These are phyloP conservation scores for Torulaspora gathmanii DNA, from an alignment of 805 yeast species.

Conservation along the genomic window DNA sequence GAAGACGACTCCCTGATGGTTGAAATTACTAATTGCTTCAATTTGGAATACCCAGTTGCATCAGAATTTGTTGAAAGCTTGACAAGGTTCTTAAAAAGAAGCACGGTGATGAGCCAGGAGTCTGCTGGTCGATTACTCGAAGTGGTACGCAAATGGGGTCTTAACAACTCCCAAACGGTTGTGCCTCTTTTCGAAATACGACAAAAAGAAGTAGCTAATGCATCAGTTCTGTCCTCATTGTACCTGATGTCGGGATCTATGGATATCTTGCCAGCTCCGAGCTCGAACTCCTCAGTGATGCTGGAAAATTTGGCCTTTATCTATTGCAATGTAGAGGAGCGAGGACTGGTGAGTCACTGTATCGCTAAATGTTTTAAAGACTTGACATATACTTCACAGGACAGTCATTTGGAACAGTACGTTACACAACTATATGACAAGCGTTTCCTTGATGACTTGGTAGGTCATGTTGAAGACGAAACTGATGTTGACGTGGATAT, in stretches of 20 bases:
- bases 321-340: conserved; percentile 2
- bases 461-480: conserved; percentile 8
- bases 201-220: background rate
- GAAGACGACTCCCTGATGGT: conserved; percentile 13
- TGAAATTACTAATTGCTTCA: conserved; percentile 9
- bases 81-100: conserved; percentile 4
- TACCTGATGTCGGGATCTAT: conserved; percentile 2
- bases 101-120: conserved; percentile 1
- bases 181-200: conserved; percentile 9
- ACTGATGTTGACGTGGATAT: background rate
- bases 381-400: conserved; percentile 5
- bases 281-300: conserved; percentile 6
- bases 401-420: conserved; percentile 5
- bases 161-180: conserved; percentile 4
- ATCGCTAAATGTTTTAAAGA: conserved; percentile 11
- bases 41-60: conserved; percentile 5
- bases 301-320: conserved; percentile 19
- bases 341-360: background rate
- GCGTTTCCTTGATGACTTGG: conserved; percentile 14
- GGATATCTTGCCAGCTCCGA: conserved; percentile 6
- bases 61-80: conserved; percentile 7
- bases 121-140: background rate
- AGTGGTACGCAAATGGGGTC: conserved; percentile 6
- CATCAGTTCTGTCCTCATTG: conserved; percentile 1
- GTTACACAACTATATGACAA: conserved; percentile 13